A percentile compares a stretch with the other conserved stretches of the same genome.
These are phyloP conservation scores for Xylaria sp. DNA, from an alignment of 2,329 filamentous ascomycete genomes.

Conservation along the genomic window DNA sequence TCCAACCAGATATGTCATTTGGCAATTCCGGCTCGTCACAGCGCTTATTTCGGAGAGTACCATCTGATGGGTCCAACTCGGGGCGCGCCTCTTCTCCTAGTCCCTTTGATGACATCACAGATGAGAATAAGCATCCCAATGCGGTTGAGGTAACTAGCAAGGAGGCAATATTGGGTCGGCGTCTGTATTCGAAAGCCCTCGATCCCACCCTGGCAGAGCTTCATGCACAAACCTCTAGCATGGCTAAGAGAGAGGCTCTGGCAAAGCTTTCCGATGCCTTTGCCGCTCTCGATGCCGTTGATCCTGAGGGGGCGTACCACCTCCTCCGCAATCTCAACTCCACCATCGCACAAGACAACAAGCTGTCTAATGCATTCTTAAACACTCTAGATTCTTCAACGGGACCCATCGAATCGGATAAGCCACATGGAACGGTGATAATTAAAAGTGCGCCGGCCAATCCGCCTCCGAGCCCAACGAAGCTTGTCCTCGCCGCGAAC, in stretches of 20 bases:
- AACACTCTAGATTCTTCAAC: conserved; percentile 51
- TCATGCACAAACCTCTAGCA: conserved; percentile 77
- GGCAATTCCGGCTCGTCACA: conserved; percentile 94
- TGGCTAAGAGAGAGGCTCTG: conserved; percentile 82
- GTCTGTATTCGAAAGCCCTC: conserved; percentile 82
- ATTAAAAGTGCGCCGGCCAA: conserved; percentile 59
- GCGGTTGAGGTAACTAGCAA: conserved; percentile 74
- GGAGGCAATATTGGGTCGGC: conserved; percentile 83
- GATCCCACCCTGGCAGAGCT: conserved; percentile 87
- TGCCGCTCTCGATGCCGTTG: conserved; percentile 82
- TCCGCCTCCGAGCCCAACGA: conserved; percentile 60
- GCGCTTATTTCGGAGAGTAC: conserved; percentile 87
- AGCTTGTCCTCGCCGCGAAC: conserved; percentile 80
- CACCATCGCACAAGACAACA: conserved; percentile 76
- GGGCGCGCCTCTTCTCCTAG: conserved; percentile 55
- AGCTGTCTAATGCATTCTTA: conserved; percentile 66
- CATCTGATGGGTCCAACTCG: conserved; percentile 71
- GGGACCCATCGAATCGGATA: conserved; percentile 49
- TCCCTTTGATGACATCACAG: conserved; percentile 57
- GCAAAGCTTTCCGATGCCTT: conserved; percentile 87
- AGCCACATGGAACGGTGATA: conserved; percentile 67
- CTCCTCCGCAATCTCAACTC: conserved; percentile 82
- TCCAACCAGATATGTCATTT: conserved; percentile 91
- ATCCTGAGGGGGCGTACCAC: conserved; percentile 90
- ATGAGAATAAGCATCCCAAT: conserved; percentile 73